Base-by-base conservation (phyloP, 371 early-diverging fungal genomes). In the Mortierella sp. region DNA sequence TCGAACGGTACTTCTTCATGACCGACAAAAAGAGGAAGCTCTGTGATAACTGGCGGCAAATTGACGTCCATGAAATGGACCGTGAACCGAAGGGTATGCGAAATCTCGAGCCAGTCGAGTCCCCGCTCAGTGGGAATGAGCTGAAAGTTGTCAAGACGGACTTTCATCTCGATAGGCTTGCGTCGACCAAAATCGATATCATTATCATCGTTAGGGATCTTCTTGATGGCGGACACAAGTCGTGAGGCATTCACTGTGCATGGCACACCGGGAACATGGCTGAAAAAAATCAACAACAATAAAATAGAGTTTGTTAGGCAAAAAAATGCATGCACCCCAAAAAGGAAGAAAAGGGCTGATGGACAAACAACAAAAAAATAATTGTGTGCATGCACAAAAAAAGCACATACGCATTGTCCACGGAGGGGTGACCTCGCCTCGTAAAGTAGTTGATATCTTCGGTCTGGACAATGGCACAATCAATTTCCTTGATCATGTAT, bases 401-500 rank as follows among this genome's bases (percentile, higher is more conserved):
- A 43, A n/a, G 21, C 6, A 67, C 76, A 60, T 69, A 75, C 76
- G 70, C 76, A 56, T 69, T 60, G 12, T 59, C 53, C 26, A 69
- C 60, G 12, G 49, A 41, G 23, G 75, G 68, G 37, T 75, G 76
- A 15, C 24, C 42, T 3, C 37, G 50, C 28, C 41, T 50, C 14
- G 69, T 75, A 17, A 14, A 24, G 19, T 69, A 75, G 52, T 51
- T 34, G 41, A 75, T 64, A 24, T 64, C 52, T 31, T 75, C 76
- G 1, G 61, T 69, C 53, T 75, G 76, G 19, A 75, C 65, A 23
- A 75, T 42, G 3, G 56, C 46, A 28, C 69, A 69, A 11, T 75
- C 70, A 28, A 75, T 55, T 46, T 75, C 76, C 37, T 47, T 64
- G 64, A 75, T 50, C 60, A 75, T 63, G 14, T 60, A 75, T 15